phyloP scores from a whole-genome alignment of 208 protist species.

The Leishmania turanica region DNA sequence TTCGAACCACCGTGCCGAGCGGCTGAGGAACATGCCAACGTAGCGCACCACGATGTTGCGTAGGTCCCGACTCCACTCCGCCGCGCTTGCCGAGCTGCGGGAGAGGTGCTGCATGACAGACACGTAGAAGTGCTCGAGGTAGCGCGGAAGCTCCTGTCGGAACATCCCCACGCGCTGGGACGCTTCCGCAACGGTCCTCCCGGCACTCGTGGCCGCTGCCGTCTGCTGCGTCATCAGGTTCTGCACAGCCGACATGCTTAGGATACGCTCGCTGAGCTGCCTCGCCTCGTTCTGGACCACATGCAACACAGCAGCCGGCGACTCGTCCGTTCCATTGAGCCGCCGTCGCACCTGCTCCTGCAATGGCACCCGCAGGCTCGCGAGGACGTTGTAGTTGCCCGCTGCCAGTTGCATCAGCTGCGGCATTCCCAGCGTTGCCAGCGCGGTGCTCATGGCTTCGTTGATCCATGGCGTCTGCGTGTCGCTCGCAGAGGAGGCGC shows the following conservation, averaged over 20 bases:
- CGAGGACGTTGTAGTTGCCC: conserved; percentile 11
- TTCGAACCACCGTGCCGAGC: conserved; percentile 42
- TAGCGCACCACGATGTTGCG: conserved; percentile 29
- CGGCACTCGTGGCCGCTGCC: neutral
- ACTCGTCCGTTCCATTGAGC: neutral
- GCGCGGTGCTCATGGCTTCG: conserved; percentile 5
- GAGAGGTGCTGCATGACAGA: conserved; percentile 22
- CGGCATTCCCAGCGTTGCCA: conserved; percentile 6
- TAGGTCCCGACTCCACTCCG: conserved; percentile 35
- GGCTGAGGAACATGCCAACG: conserved; percentile 31
- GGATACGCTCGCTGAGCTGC: conserved; percentile 12
- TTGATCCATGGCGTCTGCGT: conserved; percentile 13
- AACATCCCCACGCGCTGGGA: conserved; percentile 5
- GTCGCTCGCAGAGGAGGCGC: neutral
- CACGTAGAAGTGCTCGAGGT: conserved; percentile 23
- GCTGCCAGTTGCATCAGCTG: conserved; percentile 15
- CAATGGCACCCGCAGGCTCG: conserved; percentile 17
- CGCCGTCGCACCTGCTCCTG: conserved; percentile 18
- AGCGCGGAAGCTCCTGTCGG: conserved; percentile 16
- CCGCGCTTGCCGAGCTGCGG: conserved; percentile 5
- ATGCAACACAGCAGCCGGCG: conserved; percentile 1
- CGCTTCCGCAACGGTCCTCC: neutral
- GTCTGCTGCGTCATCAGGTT: neutral
- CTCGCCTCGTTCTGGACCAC: conserved; percentile 16
- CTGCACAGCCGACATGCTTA: conserved; percentile 2